Evolutionary conservation across 495 filamentous ascomycete species (phyloP).

Genomic region (Tuber umbilicatum): DNA sequence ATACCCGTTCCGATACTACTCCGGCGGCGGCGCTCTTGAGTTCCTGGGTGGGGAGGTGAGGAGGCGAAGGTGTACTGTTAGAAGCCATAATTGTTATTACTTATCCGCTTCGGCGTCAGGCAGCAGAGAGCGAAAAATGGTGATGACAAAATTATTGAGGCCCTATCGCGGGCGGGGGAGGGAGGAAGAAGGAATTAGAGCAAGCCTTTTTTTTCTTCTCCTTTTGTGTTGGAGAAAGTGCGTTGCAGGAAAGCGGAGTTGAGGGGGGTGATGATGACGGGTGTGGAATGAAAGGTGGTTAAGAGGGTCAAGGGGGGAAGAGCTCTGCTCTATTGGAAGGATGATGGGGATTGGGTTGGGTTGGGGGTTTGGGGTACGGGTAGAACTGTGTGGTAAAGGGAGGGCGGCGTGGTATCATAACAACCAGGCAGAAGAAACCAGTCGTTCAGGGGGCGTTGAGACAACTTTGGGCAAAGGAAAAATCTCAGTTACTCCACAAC

Average conservation of each 20-base stretch:
- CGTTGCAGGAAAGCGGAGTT: background rate
- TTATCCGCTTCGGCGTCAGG: background rate
- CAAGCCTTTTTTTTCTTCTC: background rate
- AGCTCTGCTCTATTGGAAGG: background rate
- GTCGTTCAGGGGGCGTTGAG: background rate
- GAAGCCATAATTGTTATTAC: slow-evolving; percentile 21
- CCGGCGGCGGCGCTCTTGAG: slow-evolving; percentile 22
- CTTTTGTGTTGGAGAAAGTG: slow-evolving; percentile 3
- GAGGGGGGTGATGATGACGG: background rate
- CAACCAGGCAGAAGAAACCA: slow-evolving; percentile 1
- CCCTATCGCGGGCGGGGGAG: background rate
- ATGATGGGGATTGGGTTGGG: background rate
- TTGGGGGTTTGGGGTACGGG: background rate
- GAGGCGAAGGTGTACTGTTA: slow-evolving; percentile 10
- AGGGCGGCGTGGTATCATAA: background rate
- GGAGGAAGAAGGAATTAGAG: background rate
- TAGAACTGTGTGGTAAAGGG: background rate
- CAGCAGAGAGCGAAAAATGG: background rate
- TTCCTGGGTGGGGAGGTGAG: slow-evolving; percentile 16
- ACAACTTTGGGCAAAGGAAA: background rate
- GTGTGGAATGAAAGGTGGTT: slow-evolving; percentile 2
- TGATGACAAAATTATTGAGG: background rate
- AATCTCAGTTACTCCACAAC: background rate
- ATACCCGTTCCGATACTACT: slow-evolving; percentile 20
- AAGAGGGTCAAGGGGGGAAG: background rate